Conservation (phyloP, 2,329 filamentous ascomycete genomes). For the Aspergillus piperis region DNA sequence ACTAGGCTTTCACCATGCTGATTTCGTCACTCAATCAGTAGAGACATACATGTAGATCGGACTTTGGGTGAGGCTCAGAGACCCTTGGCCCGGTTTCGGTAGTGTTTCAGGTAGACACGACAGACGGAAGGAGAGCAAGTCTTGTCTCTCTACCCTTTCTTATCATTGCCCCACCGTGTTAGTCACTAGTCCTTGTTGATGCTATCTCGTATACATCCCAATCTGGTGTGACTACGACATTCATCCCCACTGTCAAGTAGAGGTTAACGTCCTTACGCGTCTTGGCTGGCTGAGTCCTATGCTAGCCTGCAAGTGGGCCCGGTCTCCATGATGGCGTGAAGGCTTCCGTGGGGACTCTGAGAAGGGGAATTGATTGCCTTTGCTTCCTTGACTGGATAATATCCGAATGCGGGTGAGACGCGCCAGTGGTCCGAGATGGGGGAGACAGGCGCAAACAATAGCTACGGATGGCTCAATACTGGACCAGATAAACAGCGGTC, state of each 20-base stretch:
- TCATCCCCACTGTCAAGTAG: not conserved
- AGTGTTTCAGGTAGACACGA: no score
- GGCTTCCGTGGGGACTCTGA: not conserved
- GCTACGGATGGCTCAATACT: slow-evolving; percentile 14
- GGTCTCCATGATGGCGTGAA: not conserved
- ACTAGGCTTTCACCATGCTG: no score
- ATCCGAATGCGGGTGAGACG: not conserved
- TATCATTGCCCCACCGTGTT: not conserved
- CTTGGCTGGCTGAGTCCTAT: no score
- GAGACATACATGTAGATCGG: no score
- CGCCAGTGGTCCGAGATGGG: slow-evolving; percentile 16
- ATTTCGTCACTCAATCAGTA: no score
- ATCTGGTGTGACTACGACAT: not conserved
- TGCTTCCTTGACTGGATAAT: not conserved
- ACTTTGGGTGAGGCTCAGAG: no score
- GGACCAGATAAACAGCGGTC: slow-evolving; percentile 13
- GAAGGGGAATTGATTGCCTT: not conserved
- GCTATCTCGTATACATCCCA: no score
- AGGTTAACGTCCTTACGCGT: not conserved
- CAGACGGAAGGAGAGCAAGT: no score
- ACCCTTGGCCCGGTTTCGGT: no score
- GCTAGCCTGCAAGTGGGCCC: no score
- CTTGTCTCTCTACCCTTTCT: not conserved
- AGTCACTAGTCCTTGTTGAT: no score
- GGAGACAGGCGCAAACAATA: slow-evolving; percentile 16